Percentiles rank a stretch among this genome's conserved stretches.
phyloP scores from a whole-genome alignment of 2,329 filamentous ascomycete genomes.

The Aspergillus pseudoglaucus region DNA sequence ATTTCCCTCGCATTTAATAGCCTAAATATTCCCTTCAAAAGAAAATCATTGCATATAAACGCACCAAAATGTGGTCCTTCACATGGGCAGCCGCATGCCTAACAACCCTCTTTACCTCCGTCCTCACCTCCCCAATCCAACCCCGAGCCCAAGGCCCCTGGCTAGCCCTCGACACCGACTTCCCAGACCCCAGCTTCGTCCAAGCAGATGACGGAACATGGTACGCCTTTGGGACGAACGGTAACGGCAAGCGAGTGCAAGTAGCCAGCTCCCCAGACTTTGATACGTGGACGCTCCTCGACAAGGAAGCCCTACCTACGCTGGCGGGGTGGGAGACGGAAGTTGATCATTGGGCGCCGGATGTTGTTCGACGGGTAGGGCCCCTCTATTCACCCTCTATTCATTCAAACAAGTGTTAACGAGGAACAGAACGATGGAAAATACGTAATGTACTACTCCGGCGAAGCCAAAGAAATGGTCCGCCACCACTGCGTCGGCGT shows the following conservation, averaged over 20 bases:
- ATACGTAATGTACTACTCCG: conserved; percentile 58
- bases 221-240: conserved; percentile 55
- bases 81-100: neutral
- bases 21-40: too few relatives aligned
- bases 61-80: neutral
- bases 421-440: conserved; percentile 36
- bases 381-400: neutral
- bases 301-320: conserved; percentile 51
- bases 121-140: conserved; percentile 14
- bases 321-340: conserved; percentile 50
- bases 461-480: conserved; percentile 34
- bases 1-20: too few relatives aligned
- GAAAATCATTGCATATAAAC: too few relatives aligned
- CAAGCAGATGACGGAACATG: conserved; percentile 43
- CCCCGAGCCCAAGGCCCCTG: conserved; percentile 11
- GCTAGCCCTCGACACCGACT: conserved; percentile 30
- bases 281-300: conserved; percentile 42
- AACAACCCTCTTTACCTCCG: conserved; percentile 5
- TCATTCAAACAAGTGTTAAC: neutral
- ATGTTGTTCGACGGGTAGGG: conserved; percentile 46
- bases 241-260: conserved; percentile 48
- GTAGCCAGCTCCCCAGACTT: conserved; percentile 48
- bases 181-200: conserved; percentile 43
- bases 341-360: conserved; percentile 55
- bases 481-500: conserved; percentile 54